Conservation (phyloP, 345 rosid species). For the Linum usitatissimum region DNA sequence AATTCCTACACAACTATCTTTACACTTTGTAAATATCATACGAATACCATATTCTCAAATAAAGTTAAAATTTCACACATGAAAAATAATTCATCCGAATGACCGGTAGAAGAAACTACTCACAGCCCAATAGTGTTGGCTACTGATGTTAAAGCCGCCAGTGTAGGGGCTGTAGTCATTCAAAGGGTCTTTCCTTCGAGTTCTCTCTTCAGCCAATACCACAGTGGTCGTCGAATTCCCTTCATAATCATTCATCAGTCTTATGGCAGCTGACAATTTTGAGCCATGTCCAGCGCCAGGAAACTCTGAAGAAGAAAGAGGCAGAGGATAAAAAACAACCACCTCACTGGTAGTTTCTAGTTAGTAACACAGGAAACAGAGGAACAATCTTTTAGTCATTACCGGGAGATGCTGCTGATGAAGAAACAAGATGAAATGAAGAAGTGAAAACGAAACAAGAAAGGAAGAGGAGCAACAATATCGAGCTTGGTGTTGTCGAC, state of each 20-base stretch:
- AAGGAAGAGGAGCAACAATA: constrained; percentile 4
- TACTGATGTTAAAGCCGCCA: constrained; percentile 94
- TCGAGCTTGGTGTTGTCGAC: background rate
- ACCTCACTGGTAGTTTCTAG: too few relatives aligned
- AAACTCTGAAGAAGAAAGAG: background rate
- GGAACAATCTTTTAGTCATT: background rate
- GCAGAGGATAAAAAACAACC: background rate
- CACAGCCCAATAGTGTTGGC: constrained; percentile 73
- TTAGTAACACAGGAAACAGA: constrained; percentile 10
- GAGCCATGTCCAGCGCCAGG: background rate
- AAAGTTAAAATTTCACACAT: too few relatives aligned
- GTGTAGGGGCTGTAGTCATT: constrained; percentile 41
- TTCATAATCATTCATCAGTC: background rate
- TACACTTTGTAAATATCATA: too few relatives aligned
- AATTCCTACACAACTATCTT: too few relatives aligned
- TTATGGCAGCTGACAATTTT: background rate
- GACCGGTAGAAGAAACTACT: too few relatives aligned
- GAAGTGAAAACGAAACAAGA: constrained; percentile 1
- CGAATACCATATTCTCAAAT: too few relatives aligned
- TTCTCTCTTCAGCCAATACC: constrained; percentile 68
- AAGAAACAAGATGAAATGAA: background rate
- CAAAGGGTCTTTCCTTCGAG: constrained; percentile 54
- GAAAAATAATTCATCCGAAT: too few relatives aligned
- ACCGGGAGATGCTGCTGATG: constrained; percentile 5
- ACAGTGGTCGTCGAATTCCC: constrained; percentile 30